Conservation (phyloP, 108 stramenopile species). For the Stephanodiscus triporus region DNA sequence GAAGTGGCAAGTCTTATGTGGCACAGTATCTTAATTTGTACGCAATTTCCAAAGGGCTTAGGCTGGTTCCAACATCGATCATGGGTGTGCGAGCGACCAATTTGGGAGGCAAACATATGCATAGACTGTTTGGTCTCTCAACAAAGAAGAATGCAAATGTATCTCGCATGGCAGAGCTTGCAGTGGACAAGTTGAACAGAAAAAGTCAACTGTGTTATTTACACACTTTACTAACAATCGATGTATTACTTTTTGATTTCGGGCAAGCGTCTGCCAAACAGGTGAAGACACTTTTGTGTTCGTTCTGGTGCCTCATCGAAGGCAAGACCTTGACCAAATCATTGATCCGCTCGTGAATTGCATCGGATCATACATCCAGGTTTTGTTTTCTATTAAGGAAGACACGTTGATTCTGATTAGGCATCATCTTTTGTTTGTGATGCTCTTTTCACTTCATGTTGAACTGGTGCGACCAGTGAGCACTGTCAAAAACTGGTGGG, state of each 20-base stretch:
- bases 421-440: no score
- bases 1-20: not conserved
- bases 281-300: conserved; percentile 7
- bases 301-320: no score
- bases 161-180: conserved; percentile 3
- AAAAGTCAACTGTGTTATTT: conserved; percentile 3
- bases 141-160: not conserved
- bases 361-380: no score
- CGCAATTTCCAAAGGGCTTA: not conserved
- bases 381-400: no score
- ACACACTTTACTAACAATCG: conserved; percentile 24
- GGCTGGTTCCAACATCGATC: not conserved
- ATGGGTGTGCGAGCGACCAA: not conserved
- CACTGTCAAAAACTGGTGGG: no score
- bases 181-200: not conserved
- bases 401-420: no score
- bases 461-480: no score
- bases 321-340: no score
- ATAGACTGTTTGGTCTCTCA: not conserved
- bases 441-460: no score
- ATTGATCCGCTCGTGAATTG: no score
- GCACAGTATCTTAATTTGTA: not conserved
- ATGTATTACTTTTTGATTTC: conserved; percentile 19
- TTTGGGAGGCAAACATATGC: not conserved
- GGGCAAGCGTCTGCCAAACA: conserved; percentile 23